These are phyloP conservation scores for Dicorynia guianensis DNA, from an alignment of 306 rosid genomes.

Conservation along the genomic window DNA sequence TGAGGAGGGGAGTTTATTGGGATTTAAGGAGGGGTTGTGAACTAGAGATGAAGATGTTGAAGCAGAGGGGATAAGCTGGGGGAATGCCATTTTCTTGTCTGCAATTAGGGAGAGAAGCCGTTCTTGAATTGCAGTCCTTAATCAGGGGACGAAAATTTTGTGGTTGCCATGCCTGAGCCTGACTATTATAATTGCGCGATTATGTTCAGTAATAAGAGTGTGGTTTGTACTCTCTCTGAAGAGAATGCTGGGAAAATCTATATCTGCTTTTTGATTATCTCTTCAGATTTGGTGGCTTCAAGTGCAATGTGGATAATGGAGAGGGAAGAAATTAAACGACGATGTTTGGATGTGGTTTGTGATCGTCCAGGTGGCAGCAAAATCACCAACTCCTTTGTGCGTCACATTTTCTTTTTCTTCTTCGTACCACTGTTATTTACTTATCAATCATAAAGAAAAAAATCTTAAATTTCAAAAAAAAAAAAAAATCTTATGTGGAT, in stretches of 20 bases:
- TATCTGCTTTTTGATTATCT: not conserved
- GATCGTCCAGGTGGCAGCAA: conserved; percentile 43
- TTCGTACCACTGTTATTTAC: no score
- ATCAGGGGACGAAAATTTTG: no score
- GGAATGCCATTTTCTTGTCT: conserved; percentile 56
- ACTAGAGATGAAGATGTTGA: conserved; percentile 42
- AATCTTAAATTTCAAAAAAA: no score
- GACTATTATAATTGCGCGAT: not conserved
- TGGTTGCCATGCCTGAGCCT: not conserved
- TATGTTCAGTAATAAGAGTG: not conserved
- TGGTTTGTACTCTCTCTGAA: no score
- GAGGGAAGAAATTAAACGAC: conserved; percentile 30
- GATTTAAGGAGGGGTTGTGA: conserved; percentile 65
- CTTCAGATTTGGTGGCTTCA: conserved; percentile 48
- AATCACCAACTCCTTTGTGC: no score
- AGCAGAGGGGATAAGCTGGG: conserved; percentile 66
- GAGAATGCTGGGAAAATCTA: no score
- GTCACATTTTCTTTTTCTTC: no score
- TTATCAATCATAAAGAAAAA: no score
- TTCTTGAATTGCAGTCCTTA: no score
- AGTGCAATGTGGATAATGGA: conserved; percentile 54
- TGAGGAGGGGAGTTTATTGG: conserved; percentile 42
- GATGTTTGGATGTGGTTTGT: conserved; percentile 50
- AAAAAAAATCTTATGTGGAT: no score
- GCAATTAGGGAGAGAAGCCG: not conserved